Percentiles rank a stretch among this genome's conserved stretches.
Conservation (phyloP, 345 rosid species). For the Citrus reticulata region DNA sequence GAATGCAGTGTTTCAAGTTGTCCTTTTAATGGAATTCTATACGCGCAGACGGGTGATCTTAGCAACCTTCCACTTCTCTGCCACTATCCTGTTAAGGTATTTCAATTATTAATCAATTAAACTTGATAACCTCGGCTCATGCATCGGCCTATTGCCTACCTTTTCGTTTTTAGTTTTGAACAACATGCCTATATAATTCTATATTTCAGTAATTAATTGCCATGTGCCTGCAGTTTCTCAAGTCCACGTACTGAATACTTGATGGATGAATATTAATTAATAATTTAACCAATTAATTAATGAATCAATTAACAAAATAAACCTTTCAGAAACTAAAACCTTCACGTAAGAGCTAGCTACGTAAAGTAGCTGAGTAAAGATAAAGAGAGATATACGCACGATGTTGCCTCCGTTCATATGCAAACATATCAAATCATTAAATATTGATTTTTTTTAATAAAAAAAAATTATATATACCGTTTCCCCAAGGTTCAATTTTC, state of each 20-base stretch:
- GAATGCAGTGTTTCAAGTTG: conserved; percentile 36
- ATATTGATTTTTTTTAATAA: too few relatives aligned
- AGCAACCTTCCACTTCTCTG: conserved; percentile 60
- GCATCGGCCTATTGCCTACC: neutral
- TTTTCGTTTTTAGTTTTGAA: too few relatives aligned
- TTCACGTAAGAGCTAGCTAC: neutral
- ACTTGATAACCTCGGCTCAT: neutral
- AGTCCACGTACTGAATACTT: too few relatives aligned
- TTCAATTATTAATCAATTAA: neutral
- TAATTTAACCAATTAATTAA: too few relatives aligned
- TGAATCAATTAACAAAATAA: neutral
- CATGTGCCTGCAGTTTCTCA: too few relatives aligned
- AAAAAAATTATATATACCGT: too few relatives aligned
- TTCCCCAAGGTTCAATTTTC: neutral
- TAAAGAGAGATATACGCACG: neutral
- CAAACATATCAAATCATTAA: neutral
- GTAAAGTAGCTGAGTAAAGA: neutral
- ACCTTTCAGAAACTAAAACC: neutral
- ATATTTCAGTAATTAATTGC: too few relatives aligned
- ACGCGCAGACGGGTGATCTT: conserved; percentile 56
- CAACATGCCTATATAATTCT: too few relatives aligned
- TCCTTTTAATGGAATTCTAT: conserved; percentile 22
- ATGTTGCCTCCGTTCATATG: neutral
- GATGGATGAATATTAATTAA: too few relatives aligned
- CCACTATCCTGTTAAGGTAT: conserved; percentile 75